Evolutionary conservation across 2,329 filamentous ascomycete genomes (phyloP).

Genomic region (Claviceps monticola): DNA sequence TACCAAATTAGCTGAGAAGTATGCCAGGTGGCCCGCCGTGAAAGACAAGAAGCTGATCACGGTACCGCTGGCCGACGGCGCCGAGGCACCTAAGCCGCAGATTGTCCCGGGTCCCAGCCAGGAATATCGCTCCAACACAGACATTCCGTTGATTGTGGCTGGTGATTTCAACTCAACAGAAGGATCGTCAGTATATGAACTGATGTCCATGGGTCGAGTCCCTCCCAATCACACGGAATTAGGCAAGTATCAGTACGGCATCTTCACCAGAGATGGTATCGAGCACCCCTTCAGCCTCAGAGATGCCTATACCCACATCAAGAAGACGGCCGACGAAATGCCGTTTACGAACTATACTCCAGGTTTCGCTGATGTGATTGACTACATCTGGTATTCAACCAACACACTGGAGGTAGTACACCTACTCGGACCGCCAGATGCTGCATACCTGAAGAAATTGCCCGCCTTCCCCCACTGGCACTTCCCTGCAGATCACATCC

Average conservation of each 20-base stretch:
- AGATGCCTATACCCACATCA: slow-evolving; percentile 73
- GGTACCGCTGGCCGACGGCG: slow-evolving; percentile 27
- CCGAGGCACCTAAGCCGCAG: slow-evolving; percentile 32
- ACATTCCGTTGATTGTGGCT: slow-evolving; percentile 83
- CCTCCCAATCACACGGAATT: slow-evolving; percentile 70
- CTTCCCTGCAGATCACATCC: slow-evolving; percentile 86
- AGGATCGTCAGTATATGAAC: slow-evolving; percentile 80
- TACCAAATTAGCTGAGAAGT: slow-evolving; percentile 73
- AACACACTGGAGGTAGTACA: slow-evolving; percentile 76
- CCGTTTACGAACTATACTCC: slow-evolving; percentile 96
- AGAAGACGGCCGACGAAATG: slow-evolving; percentile 70
- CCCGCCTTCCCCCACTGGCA: slow-evolving; percentile 90
- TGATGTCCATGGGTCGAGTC: slow-evolving; percentile 70
- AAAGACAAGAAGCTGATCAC: slow-evolving; percentile 61
- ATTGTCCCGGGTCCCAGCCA: slow-evolving; percentile 65
- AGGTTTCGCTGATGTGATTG: slow-evolving; percentile 80
- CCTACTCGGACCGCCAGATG: slow-evolving; percentile 74
- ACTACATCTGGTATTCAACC: slow-evolving; percentile 96
- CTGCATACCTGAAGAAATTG: slow-evolving; percentile 70
- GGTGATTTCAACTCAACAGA: slow-evolving; percentile 91
- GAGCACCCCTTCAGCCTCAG: slow-evolving; percentile 89
- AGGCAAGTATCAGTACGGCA: slow-evolving; percentile 71
- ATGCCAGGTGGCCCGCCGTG: slow-evolving; percentile 62
- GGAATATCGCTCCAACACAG: slow-evolving; percentile 72
- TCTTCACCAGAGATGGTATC: slow-evolving; percentile 84